phyloP scores from a whole-genome alignment of 495 filamentous ascomycete genomes.

The Trichoderma gamsii region DNA sequence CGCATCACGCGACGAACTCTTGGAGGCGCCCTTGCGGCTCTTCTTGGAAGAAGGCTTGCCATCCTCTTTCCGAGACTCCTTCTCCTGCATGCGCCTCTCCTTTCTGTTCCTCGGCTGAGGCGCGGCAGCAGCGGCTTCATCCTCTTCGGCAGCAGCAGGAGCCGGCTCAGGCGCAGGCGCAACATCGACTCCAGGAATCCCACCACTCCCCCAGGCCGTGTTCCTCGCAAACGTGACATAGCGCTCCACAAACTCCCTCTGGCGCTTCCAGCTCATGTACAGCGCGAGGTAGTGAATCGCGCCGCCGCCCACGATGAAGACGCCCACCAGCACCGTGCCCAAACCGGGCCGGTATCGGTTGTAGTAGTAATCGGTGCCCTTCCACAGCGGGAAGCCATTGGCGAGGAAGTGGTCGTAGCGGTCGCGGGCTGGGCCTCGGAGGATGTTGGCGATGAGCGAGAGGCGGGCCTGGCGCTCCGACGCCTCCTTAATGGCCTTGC shows the following conservation, averaged over 20 bases:
- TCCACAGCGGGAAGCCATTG: conserved; percentile 94
- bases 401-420: conserved; percentile 93
- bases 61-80: conserved; percentile 65
- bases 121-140: conserved; percentile 45
- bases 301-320: conserved; percentile 82
- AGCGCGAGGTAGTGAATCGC: conserved; percentile 78
- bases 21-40: conserved; percentile 26
- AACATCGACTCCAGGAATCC: conserved; percentile 60
- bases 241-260: conserved; percentile 80
- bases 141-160: conserved; percentile 29
- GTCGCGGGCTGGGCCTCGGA: conserved; percentile 69
- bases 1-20: conserved; percentile 21
- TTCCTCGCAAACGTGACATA: conserved; percentile 86
- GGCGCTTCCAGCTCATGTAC: conserved; percentile 77
- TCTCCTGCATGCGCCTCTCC: conserved; percentile 81
- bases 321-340: conserved; percentile 70
- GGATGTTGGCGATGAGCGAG: conserved; percentile 74
- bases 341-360: conserved; percentile 84
- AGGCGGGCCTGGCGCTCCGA: conserved; percentile 74
- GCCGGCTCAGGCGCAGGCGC: conserved; percentile 31
- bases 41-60: conserved; percentile 28
- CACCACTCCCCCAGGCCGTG: conserved; percentile 85
- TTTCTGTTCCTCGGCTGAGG: conserved; percentile 67
- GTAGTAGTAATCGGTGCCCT: conserved; percentile 97
- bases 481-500: conserved; percentile 67